Percentiles rank a stretch among this genome's conserved stretches.
Conservation (phyloP, 1,284 basidiomycete species). For the Naganishia liquefaciens region DNA sequence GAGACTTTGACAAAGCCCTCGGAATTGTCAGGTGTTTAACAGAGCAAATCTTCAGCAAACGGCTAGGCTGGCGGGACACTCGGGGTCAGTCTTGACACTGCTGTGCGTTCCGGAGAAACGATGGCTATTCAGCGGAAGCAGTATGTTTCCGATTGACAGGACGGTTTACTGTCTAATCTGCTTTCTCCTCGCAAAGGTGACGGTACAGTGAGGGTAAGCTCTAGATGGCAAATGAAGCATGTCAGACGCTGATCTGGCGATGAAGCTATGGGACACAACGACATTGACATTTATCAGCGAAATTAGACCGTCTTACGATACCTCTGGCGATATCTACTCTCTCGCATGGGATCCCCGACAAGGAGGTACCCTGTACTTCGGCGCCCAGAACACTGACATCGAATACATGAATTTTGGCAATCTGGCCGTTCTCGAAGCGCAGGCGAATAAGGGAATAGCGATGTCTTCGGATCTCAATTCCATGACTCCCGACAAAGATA, state of each 20-base stretch:
- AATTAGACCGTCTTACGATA: constrained; percentile 79
- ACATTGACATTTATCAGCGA: constrained; percentile 72
- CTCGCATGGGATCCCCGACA: constrained; percentile 71
- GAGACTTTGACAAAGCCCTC: too few relatives aligned
- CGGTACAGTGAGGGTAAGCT: constrained; percentile 72
- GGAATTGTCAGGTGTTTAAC: constrained; percentile 70
- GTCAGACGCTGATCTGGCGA: constrained; percentile 31
- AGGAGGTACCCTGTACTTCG: constrained; percentile 76
- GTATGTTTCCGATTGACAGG: constrained; percentile 34
- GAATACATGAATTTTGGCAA: constrained; percentile 73
- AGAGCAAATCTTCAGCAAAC: constrained; percentile 68
- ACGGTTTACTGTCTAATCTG: constrained; percentile 9
- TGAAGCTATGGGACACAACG: constrained; percentile 78
- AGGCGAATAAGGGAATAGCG: neutral
- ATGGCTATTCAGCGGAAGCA: constrained; percentile 78
- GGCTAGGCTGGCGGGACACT: constrained; percentile 78
- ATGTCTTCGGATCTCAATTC: too few relatives aligned
- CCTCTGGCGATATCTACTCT: constrained; percentile 87
- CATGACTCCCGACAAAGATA: constrained; percentile 5
- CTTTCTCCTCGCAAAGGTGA: constrained; percentile 61
- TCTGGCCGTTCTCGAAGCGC: neutral
- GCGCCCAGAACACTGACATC: constrained; percentile 85
- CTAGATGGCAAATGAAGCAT: constrained; percentile 19
- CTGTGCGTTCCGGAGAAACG: constrained; percentile 71
- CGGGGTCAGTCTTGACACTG: constrained; percentile 78